These are phyloP conservation scores for Candida bentonensis DNA, from an alignment of 805 yeast genomes.

Conservation along the genomic window DNA sequence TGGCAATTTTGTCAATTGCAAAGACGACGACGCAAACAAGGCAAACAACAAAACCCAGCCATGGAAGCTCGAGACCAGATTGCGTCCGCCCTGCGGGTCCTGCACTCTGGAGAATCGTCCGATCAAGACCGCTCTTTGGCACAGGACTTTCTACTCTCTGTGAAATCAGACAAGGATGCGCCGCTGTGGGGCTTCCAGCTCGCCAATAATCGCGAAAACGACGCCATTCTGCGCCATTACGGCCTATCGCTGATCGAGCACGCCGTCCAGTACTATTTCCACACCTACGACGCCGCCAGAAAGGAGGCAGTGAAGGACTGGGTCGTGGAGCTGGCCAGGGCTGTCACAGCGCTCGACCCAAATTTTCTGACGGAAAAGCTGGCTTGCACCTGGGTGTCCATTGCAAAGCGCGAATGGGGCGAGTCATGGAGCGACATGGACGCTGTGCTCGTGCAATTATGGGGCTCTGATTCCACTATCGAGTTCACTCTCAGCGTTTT, in stretches of 20 bases:
- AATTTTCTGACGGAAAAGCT: slow-evolving; percentile 81
- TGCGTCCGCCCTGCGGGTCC: slow-evolving; percentile 51
- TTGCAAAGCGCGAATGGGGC: slow-evolving; percentile 91
- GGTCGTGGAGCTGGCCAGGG: slow-evolving; percentile 65
- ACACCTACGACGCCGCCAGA: slow-evolving; percentile 42
- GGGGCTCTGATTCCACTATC: slow-evolving; percentile 56
- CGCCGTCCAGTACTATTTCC: slow-evolving; percentile 45
- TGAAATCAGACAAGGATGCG: slow-evolving; percentile 66
- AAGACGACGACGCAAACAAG: background rate
- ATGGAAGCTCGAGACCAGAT: slow-evolving; percentile 53
- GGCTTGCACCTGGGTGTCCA: slow-evolving; percentile 80
- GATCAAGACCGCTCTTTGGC: slow-evolving; percentile 33
- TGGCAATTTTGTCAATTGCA: no score
- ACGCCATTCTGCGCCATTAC: slow-evolving; percentile 72
- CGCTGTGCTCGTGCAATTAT: slow-evolving; percentile 51
- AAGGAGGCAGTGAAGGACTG: slow-evolving; percentile 62
- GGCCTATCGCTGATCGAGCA: slow-evolving; percentile 71
- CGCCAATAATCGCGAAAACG: slow-evolving; percentile 43
- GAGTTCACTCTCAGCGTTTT: slow-evolving; percentile 68
- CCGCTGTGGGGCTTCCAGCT: slow-evolving; percentile 89
- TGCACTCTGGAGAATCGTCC: slow-evolving; percentile 21
- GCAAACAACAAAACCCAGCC: no score
- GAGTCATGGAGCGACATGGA: slow-evolving; percentile 85
- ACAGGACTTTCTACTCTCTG: slow-evolving; percentile 54
- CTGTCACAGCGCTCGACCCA: slow-evolving; percentile 55